These are phyloP conservation scores for Ceratocystiopsis brevicomis DNA, from an alignment of 2,329 filamentous ascomycete genomes.

Conservation along the genomic window DNA sequence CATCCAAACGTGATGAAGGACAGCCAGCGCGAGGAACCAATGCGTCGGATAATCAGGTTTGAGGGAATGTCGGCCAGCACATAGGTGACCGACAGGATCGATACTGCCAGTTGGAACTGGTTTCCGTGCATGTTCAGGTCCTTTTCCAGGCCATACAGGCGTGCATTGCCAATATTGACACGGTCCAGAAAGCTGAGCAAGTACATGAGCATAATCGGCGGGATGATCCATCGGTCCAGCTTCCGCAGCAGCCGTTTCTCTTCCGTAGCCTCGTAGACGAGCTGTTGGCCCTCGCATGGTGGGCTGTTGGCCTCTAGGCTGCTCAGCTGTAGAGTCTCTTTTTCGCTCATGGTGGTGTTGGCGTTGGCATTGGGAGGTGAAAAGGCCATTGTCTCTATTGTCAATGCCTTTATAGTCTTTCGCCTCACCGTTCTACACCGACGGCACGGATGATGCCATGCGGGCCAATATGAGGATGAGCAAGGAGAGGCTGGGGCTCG, in stretches of 20 bases:
- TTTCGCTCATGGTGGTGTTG: no score
- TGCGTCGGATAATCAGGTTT: slow-evolving; percentile 43
- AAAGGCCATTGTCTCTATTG: no score
- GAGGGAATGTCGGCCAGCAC: slow-evolving; percentile 43
- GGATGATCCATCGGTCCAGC: slow-evolving; percentile 44
- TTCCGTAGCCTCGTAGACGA: background rate
- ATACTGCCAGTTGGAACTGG: slow-evolving; percentile 26
- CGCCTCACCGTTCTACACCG: no score
- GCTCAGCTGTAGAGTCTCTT: no score
- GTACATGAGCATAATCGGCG: slow-evolving; percentile 51
- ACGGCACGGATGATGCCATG: no score
- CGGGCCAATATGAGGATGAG: no score
- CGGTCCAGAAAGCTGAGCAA: slow-evolving; percentile 59
- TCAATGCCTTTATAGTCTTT: no score
- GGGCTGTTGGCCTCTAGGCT: no score
- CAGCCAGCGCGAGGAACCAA: slow-evolving; percentile 43
- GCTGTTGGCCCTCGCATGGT: no score
- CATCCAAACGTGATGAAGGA: slow-evolving; percentile 44
- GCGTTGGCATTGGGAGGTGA: no score
- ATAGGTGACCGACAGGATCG: slow-evolving; percentile 48
- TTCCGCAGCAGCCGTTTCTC: slow-evolving; percentile 33
- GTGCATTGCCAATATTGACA: slow-evolving; percentile 56
- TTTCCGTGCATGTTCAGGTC: slow-evolving; percentile 41
- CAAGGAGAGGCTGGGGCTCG: no score
- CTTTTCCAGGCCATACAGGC: slow-evolving; percentile 42